Evolutionary conservation across 176 grass and related monocot genomes (phyloP), one percentile per base, ranked within the genome.

Genomic region (Phyllostachys edulis): DNA sequence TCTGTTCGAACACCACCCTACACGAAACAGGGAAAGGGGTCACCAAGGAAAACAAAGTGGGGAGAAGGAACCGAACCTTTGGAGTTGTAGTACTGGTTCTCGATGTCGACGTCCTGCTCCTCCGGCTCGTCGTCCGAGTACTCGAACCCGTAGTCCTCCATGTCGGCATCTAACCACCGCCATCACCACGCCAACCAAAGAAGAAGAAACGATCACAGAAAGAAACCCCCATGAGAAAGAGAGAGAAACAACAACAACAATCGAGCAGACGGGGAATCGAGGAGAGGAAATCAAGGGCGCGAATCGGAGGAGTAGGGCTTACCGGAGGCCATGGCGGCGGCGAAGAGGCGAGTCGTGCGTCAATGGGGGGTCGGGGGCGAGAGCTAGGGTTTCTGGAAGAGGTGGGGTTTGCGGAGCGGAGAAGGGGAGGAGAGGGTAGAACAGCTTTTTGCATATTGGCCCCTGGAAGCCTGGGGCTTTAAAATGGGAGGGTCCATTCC

Each of bases 81-180:
- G 24, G 96, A 99, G 73, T 99, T 99, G 88, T 99, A 99, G 70
- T 99, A 99, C 73, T 99, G 96, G 67, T 99, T 99, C 96, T 99
- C 96, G 29, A 99, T 99, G 75, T 99, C 96, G 71, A 99, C 96
- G 71, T 99, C 96, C 86, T 95, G 93, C 83, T 99, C 93, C 85
- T 99, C 93, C 16, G 89, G 89, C 84, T 99, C 96, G 7, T 99
- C 96, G 12, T 99, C 96, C 2, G 96, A 99, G 75, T 99, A 99
- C 89, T 99, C 96, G 45, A 99, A 99, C 27, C 96, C 96, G 71
- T 99, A 99, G 32, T 99, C 96, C 84, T 99, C 96, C 96, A 99
- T 99, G 72, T 99, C 96, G 15, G 93, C 93, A 92, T 99, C 96
- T 98, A 73, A 80, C 57, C 37, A 71, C 59, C 59, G 11, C 59